Percentiles rank a stretch among this genome's conserved stretches.
These are phyloP conservation scores for Artemisia annua DNA, from an alignment of 129 eudicot genomes.

Conservation along the genomic window DNA sequence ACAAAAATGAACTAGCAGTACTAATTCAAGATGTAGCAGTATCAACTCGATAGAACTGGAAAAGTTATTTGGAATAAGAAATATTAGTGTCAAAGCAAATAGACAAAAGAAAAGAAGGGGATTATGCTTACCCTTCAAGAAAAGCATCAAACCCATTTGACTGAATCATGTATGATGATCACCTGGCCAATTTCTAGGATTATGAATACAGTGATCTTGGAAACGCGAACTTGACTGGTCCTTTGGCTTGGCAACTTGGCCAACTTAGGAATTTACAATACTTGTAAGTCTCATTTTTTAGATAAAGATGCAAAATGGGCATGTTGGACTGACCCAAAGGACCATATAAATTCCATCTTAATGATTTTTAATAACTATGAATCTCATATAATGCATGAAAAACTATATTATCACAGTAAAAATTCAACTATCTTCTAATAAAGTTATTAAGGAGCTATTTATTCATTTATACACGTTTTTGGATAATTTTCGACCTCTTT, in stretches of 20 bases:
- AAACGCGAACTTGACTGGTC: constrained; percentile 59
- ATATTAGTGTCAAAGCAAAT: constrained; percentile 16
- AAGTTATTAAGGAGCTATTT: too few species aligned
- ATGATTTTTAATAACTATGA: too few species aligned
- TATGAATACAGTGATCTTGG: constrained; percentile 69
- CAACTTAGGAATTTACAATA: constrained; percentile 55
- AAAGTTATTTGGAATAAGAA: not conserved
- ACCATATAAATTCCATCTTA: too few species aligned
- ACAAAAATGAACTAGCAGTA: too few species aligned
- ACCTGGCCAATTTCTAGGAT: too few species aligned
- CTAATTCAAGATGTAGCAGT: too few species aligned
- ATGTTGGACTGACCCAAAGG: not conserved
- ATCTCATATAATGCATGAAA: too few species aligned
- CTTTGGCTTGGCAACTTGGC: constrained; percentile 63
- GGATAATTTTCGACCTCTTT: too few species aligned
- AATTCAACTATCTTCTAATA: too few species aligned
- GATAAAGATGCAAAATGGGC: not conserved
- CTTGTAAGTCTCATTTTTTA: constrained; percentile 49
- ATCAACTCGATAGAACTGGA: too few species aligned
- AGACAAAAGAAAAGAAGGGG: constrained; percentile 17
- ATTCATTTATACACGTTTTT: too few species aligned
- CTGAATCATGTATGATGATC: constrained; percentile 19
- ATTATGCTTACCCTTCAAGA: constrained; percentile 29
- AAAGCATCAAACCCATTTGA: constrained; percentile 37
- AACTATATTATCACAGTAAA: too few species aligned